Conservation (phyloP, 108 stramenopile genomes). For the Skeletonema menzelii region DNA sequence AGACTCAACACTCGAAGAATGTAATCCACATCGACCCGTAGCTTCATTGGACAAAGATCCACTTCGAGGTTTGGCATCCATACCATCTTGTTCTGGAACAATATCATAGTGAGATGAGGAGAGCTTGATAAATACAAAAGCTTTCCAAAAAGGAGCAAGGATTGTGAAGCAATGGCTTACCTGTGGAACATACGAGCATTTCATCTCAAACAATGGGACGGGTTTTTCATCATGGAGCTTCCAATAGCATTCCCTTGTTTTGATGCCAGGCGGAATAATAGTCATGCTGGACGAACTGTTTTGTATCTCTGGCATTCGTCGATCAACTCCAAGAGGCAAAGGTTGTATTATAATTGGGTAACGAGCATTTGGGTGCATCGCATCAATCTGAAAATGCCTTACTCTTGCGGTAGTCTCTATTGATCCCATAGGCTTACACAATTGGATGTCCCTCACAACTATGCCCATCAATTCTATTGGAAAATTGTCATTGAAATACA, state of each 20-base stretch:
- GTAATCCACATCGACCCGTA: conserved; percentile 46
- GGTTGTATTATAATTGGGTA: conserved; percentile 53
- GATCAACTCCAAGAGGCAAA: conserved; percentile 35
- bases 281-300: not conserved
- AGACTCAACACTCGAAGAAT: conserved; percentile 37
- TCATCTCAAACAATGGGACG: conserved; percentile 40
- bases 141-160: not conserved
- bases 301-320: not conserved
- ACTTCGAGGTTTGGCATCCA: conserved; percentile 44
- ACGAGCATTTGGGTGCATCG: conserved; percentile 34
- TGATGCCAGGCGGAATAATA: not conserved
- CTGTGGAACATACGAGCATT: conserved; percentile 38
- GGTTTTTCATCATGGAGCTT: conserved; percentile 27
- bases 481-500: conserved; percentile 41
- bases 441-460: conserved; percentile 25
- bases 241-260: conserved; percentile 41
- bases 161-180: not conserved
- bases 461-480: conserved; percentile 43
- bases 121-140: not conserved
- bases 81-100: conserved; percentile 39
- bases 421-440: conserved; percentile 34
- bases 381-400: conserved; percentile 46
- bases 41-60: conserved; percentile 36
- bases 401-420: conserved; percentile 26
- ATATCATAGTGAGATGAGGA: not conserved